Evolutionary conservation across 805 yeast species (phyloP), one percentile per base, ranked within the genome.

Genomic region (Naumovozyma dairenensis): DNA sequence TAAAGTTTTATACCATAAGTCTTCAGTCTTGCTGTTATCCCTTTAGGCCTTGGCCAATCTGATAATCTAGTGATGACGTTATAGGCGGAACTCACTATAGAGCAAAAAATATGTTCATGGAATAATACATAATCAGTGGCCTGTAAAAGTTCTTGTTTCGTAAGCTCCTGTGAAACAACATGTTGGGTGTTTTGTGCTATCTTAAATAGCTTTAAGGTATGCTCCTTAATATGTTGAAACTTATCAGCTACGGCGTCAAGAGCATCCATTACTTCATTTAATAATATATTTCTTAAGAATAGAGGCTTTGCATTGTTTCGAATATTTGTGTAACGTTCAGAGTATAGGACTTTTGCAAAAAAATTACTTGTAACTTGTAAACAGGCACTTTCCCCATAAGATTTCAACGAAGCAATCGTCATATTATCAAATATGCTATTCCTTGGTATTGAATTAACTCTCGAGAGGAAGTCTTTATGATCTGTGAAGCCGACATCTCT

Each of bases 281-380:
- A 24, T 20, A 53, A 34, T 26, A 33, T 34, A 2, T 37, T 31
- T 31, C 44, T 41, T 10, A 49, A 21, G 13, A 31, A 28, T 3
- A 38, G 32, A 5, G 56, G 51, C 36, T 45, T 42, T 5, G 57
- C 51, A 9, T 37, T 35, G 28, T 52, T 50, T 31, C 39, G 42
- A 13, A 55, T 47, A 1, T 54, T 43, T 0, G 60, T 53, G 31
- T 39, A 55, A 19, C 40, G 45, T 21, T 48, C 51, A 29, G 36
- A 34, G 34, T 39, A 53, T 16, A 55, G 39, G 16, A 53, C 51
- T 4, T 42, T 42, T 6, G 39, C 22, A 28, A 39, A 51, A 36
- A 48, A 54, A 6, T 47, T 35, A 24, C 48, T 36, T 8, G 35
- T 25, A 2, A 51, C 41, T 25, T 39, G 44, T 3, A 32, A 17